phyloP scores from a whole-genome alignment of 1,139 yeast species.

The Hanseniaspora gamundiae region DNA sequence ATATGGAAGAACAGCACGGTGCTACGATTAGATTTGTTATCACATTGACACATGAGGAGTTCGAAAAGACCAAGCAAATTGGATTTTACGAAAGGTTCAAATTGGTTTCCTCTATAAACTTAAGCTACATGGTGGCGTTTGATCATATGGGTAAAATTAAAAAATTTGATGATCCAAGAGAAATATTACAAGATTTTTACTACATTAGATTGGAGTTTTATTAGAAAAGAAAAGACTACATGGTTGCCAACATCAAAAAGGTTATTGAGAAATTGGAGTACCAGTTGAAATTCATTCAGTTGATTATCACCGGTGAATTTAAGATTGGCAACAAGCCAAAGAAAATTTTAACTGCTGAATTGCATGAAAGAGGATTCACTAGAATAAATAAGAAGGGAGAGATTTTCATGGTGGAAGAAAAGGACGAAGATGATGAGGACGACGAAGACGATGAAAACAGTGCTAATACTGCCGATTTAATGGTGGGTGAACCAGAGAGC shows the following conservation, averaged over 20 bases:
- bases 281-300: conserved; percentile 84
- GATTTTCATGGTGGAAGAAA: conserved; percentile 34
- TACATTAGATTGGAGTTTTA: conserved; percentile 79
- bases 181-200: conserved; percentile 75
- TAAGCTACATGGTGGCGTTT: conserved; percentile 90
- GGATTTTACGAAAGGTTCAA: conserved; percentile 83
- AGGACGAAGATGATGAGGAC: conserved; percentile 25
- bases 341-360: conserved; percentile 47
- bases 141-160: conserved; percentile 87
- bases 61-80: conserved; percentile 60
- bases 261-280: conserved; percentile 62
- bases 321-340: conserved; percentile 67
- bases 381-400: conserved; percentile 61
- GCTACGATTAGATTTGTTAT: conserved; percentile 69
- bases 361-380: conserved; percentile 57
- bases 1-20: conserved; percentile 90
- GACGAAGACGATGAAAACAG: conserved; percentile 21
- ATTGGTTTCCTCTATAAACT: conserved; percentile 51
- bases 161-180: conserved; percentile 62
- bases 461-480: conserved; percentile 1
- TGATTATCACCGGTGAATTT: conserved; percentile 70
- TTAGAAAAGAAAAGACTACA: conserved; percentile 77
- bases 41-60: conserved; percentile 63
- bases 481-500: conserved; percentile 3
- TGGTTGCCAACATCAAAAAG: conserved; percentile 58